These are phyloP conservation scores for Starmerella kuoi DNA, from an alignment of 805 yeast genomes.

Conservation along the genomic window DNA sequence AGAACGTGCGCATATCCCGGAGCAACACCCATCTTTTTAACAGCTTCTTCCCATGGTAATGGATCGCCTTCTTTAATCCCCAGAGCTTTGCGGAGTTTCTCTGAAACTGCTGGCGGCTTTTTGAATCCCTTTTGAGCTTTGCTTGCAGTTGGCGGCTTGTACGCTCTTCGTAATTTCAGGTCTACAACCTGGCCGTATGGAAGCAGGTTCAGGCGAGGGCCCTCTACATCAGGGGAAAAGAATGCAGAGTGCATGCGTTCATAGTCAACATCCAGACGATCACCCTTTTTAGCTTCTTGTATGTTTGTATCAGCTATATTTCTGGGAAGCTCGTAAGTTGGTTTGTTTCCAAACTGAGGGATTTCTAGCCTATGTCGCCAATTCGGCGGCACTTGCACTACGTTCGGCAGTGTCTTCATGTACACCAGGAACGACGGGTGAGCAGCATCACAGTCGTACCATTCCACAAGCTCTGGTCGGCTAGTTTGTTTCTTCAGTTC, in stretches of 20 bases:
- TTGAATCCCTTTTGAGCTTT: not conserved
- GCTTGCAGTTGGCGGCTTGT: not conserved
- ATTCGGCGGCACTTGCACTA: slow-evolving; percentile 66
- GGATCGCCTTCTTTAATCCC: slow-evolving; percentile 47
- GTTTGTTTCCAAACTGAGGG: slow-evolving; percentile 32
- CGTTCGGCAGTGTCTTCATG: slow-evolving; percentile 53
- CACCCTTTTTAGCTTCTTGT: slow-evolving; percentile 52
- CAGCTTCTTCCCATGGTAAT: slow-evolving; percentile 70
- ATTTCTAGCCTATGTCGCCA: slow-evolving; percentile 77
- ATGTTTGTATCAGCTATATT: slow-evolving; percentile 76
- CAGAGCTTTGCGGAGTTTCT: slow-evolving; percentile 51
- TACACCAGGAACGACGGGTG: slow-evolving; percentile 59
- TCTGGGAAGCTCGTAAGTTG: slow-evolving; percentile 63
- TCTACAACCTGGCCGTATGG: slow-evolving; percentile 54
- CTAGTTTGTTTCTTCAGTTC: slow-evolving; percentile 47
- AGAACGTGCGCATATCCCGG: slow-evolving; percentile 53
- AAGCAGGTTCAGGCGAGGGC: slow-evolving; percentile 32
- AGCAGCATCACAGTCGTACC: slow-evolving; percentile 76
- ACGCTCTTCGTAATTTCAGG: slow-evolving; percentile 22
- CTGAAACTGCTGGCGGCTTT: slow-evolving; percentile 39
- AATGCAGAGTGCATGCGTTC: slow-evolving; percentile 74
- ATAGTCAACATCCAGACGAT: slow-evolving; percentile 74
- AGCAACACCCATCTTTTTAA: slow-evolving; percentile 67
- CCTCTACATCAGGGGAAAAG: slow-evolving; percentile 53
- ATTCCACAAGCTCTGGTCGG: slow-evolving; percentile 66